Evolutionary conservation across 2,329 filamentous ascomycete genomes (phyloP).

Genomic region (Fusarium fracticaudum): DNA sequence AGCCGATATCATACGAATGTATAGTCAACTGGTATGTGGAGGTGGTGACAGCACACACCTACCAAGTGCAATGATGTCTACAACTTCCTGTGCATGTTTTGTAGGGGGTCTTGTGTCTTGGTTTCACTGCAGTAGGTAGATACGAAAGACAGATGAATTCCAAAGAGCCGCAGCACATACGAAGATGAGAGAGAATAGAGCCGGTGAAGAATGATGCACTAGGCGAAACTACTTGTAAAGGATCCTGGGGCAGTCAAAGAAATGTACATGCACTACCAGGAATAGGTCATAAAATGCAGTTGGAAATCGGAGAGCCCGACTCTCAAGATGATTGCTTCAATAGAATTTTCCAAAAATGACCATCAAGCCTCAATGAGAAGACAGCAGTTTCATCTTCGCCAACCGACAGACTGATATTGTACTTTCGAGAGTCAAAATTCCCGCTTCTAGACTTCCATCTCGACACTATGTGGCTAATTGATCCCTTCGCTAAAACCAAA

Average conservation of each 20-base stretch:
- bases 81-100: background rate
- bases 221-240: background rate
- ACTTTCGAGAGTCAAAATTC: background rate
- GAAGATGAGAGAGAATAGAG: background rate
- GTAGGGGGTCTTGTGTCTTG: background rate
- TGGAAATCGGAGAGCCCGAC: conserved; percentile 32
- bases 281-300: background rate
- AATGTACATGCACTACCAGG: background rate
- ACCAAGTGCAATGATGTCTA: background rate
- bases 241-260: background rate
- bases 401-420: background rate
- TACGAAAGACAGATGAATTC: background rate
- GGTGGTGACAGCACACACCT: background rate
- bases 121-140: background rate
- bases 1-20: background rate
- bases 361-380: background rate
- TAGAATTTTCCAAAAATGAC: background rate
- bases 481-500: background rate
- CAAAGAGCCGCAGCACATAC: background rate
- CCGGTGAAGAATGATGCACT: background rate
- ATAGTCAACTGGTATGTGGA: background rate
- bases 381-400: background rate
- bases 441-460: background rate
- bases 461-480: background rate
- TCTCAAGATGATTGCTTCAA: conserved; percentile 5